Evolutionary conservation across 31 red algal genomes (phyloP).

Genomic region (Asparagopsis taxiformis): DNA sequence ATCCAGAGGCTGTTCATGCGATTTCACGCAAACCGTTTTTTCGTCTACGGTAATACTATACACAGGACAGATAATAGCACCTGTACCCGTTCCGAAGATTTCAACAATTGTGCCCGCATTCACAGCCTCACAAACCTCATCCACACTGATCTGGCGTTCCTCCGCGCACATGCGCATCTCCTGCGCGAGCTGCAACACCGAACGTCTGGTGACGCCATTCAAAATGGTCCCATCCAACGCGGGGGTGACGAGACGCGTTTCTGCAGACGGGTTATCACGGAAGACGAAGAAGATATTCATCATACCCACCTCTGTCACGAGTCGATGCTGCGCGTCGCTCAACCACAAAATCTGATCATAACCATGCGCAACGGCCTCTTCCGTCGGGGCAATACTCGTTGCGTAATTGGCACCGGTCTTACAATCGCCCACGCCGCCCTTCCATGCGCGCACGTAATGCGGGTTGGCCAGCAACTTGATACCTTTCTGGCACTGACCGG

Average conservation of each 20-base stretch:
- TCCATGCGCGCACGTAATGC: conserved; percentile 48
- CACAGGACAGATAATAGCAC: conserved; percentile 49
- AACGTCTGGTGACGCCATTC: conserved; percentile 49
- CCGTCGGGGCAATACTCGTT: conserved; percentile 28
- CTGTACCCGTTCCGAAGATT: conserved; percentile 69
- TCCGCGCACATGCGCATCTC: neutral
- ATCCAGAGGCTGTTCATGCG: neutral
- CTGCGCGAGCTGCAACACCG: conserved; percentile 38
- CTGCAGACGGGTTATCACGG: neutral
- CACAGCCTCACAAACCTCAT: conserved; percentile 51
- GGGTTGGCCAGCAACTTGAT: conserved; percentile 47
- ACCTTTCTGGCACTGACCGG: neutral
- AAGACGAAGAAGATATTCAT: conserved; percentile 79
- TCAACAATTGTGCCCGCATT: conserved; percentile 35
- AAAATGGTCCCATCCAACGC: conserved; percentile 48
- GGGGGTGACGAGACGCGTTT: conserved; percentile 28
- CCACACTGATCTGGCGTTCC: conserved; percentile 52
- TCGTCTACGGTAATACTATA: conserved; percentile 6
- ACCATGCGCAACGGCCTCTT: conserved; percentile 36
- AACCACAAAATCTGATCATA: conserved; percentile 71
- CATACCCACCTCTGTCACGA: conserved; percentile 63
- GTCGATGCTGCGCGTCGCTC: conserved; percentile 2
- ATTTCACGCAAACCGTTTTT: neutral
- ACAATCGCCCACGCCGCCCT: conserved; percentile 58
- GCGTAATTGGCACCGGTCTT: conserved; percentile 77